Evolutionary conservation across 139 green algal species (phyloP), one percentile per base, ranked within the genome.

Genomic region (Coelastrella sp.): DNA sequence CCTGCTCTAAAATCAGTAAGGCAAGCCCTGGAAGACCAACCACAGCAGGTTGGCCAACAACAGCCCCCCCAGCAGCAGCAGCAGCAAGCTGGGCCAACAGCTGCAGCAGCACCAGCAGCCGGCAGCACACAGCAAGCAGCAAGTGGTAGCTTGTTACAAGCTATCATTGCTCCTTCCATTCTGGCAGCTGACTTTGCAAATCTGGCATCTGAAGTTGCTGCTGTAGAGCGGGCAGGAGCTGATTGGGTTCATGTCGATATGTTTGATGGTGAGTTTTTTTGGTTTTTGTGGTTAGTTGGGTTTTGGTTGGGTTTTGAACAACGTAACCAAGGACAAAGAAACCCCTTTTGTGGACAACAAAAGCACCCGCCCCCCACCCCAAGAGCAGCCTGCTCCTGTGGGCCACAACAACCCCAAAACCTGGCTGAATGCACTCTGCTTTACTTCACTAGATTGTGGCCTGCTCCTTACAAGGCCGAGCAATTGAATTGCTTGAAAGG

Each of bases 151-250:
- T 64, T 22, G 11, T 89, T 90, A 61, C 82, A 58, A 56, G 68
- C 85, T 2, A 93, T 96, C 20, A 89, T 98, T 3, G 93, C 95
- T 2, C 96, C 97, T 19, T 97, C 94, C n/a, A 98, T 99, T 54
- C 92, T 99, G 68, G 95, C 96, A 0, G 95, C 95, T 2, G 97
- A 99, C 91, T 99, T 99, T 91, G 94, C 96, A 5, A 87, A 92
- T 66, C 90, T 99, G 54, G 95, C 85, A 4, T 14, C 80, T 8
- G 97, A 98, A 65, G 93, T 96, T 22, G 82, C 91, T 7, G 71
- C 84, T 0, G 92, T 89, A 81, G 7, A 80, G 68, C 65, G 32
- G n/a, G 93, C 83, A 7, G 96, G 96, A 77, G 95, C 96, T 32
- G 94, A 97, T 68, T 96, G 96, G 95, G 82, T 97, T 66, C 95